Percentiles rank a stretch among this genome's conserved stretches.
Conservation (phyloP, 345 rosid genomes). For the Arabidopsis suecica region DNA sequence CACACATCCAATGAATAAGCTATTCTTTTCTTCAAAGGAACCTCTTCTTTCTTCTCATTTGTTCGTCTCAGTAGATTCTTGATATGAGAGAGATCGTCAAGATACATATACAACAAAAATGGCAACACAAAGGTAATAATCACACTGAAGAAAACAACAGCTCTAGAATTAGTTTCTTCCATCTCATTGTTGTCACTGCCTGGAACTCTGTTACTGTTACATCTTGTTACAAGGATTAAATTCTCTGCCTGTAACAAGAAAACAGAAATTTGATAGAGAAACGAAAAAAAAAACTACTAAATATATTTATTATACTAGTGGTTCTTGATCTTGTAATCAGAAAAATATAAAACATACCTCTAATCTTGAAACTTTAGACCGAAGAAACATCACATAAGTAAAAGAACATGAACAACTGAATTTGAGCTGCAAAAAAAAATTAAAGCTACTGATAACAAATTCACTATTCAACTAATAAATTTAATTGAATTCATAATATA, state of each 20-base stretch:
- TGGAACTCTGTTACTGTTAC: slow-evolving; percentile 49
- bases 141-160: slow-evolving; percentile 66
- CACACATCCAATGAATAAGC: slow-evolving; percentile 90
- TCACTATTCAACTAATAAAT: not conserved
- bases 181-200: slow-evolving; percentile 39
- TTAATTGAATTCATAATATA: not conserved
- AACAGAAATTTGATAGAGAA: not conserved
- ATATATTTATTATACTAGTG: not conserved
- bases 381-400: slow-evolving; percentile 57
- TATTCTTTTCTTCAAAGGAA: slow-evolving; percentile 84
- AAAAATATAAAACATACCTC: slow-evolving; percentile 54
- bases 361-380: slow-evolving; percentile 54
- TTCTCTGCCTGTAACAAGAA: slow-evolving; percentile 70
- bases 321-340: not conserved
- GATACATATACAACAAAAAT: slow-evolving; percentile 69
- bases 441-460: not conserved
- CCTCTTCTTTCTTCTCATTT: slow-evolving; percentile 65
- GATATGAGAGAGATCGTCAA: slow-evolving; percentile 67
- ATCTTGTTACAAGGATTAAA: slow-evolving; percentile 50
- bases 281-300: not conserved
- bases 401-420: slow-evolving; percentile 57
- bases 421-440: slow-evolving; percentile 60
- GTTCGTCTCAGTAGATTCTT: slow-evolving; percentile 57
- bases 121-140: slow-evolving; percentile 62
- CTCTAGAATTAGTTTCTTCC: slow-evolving; percentile 57